Conservation (phyloP, 2,329 filamentous ascomycete species). For the Cladosporium halotolerans region DNA sequence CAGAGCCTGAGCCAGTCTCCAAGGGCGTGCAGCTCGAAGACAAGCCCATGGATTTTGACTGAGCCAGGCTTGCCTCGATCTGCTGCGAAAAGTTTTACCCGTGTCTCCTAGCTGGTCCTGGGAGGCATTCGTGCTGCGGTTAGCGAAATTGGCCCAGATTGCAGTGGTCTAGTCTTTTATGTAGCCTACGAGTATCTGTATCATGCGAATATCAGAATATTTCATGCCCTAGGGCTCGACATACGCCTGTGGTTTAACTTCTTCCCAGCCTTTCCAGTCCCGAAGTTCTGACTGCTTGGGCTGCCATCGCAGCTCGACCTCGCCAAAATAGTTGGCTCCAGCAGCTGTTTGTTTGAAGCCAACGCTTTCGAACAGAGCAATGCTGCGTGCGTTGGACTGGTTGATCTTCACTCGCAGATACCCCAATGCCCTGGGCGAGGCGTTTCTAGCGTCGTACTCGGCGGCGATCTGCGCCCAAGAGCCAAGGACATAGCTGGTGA, state of each 20-base stretch:
- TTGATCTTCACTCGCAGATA: slow-evolving; percentile 59
- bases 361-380: slow-evolving; percentile 55
- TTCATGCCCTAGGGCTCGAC: slow-evolving; percentile 1
- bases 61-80: not conserved
- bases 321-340: slow-evolving; percentile 60
- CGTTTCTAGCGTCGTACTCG: slow-evolving; percentile 42
- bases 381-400: slow-evolving; percentile 49
- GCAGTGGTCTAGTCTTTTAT: not conserved
- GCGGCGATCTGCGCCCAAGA: slow-evolving; percentile 50
- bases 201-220: slow-evolving; percentile 4
- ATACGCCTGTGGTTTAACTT: slow-evolving; percentile 12
- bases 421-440: slow-evolving; percentile 24
- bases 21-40: slow-evolving; percentile 63
- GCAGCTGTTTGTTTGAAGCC: slow-evolving; percentile 49
- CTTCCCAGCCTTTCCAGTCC: slow-evolving; percentile 17
- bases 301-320: slow-evolving; percentile 52
- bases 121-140: slow-evolving; percentile 6
- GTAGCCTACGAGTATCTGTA: slow-evolving; percentile 11
- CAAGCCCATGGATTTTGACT: slow-evolving; percentile 69
- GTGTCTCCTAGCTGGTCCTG: slow-evolving; percentile 5
- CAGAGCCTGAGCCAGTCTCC: slow-evolving; percentile 12
- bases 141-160: not conserved
- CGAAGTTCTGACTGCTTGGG: slow-evolving; percentile 14
- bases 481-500: slow-evolving; percentile 61
- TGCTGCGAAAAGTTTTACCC: not conserved